A percentile compares a stretch with the other conserved stretches of the same genome.
phyloP scores from a whole-genome alignment of 108 stramenopile genomes.

The Epithemia pelagica region DNA sequence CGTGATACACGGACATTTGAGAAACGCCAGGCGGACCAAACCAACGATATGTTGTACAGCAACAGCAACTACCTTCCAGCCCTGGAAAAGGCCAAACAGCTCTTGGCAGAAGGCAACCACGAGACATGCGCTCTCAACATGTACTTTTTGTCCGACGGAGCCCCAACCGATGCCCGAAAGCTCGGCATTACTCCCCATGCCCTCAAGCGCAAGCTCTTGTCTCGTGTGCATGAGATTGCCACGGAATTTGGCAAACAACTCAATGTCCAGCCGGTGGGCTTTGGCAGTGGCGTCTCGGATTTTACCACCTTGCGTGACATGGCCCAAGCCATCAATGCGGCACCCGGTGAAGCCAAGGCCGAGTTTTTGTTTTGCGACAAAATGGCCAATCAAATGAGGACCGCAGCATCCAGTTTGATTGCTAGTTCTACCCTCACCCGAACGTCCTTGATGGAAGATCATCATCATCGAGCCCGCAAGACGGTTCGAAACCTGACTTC shows the following conservation, averaged over 20 bases:
- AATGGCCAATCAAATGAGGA: constrained; percentile 30
- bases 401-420: constrained; percentile 37
- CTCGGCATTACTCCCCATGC: constrained; percentile 13
- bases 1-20: constrained; percentile 39
- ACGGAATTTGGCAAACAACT: constrained; percentile 34
- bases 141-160: too few species aligned
- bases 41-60: constrained; percentile 15
- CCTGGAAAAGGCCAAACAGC: too few species aligned
- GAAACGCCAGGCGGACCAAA: constrained; percentile 43
- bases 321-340: constrained; percentile 25
- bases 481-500: constrained; percentile 14
- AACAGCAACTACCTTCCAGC: too few species aligned
- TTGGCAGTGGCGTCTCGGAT: constrained; percentile 19
- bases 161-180: too few species aligned
- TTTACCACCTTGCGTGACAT: constrained; percentile 39
- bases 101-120: too few species aligned
- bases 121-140: too few species aligned
- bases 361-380: constrained; percentile 39
- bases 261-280: constrained; percentile 35
- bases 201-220: constrained; percentile 8
- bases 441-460: constrained; percentile 25
- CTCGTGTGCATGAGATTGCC: constrained; percentile 19
- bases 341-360: constrained; percentile 19
- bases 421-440: constrained; percentile 35
- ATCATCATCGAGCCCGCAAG: too few species aligned